Evolutionary conservation across 257 asterid species (phyloP).

Genomic region (Solanum verrucosum): DNA sequence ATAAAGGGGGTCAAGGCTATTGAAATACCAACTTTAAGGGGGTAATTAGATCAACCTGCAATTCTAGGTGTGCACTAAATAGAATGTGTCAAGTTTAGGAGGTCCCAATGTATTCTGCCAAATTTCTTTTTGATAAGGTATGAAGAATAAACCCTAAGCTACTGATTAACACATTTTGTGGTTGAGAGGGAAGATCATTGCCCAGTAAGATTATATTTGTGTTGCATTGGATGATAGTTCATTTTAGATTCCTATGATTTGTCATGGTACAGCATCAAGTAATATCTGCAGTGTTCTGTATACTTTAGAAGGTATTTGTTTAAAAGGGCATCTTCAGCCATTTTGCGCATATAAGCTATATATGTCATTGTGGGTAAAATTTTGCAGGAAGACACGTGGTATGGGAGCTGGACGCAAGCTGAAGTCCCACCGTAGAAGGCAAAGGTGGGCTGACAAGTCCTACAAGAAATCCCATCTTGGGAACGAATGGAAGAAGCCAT

Average conservation of each 20-base stretch:
- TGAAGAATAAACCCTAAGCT: background rate
- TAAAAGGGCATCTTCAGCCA: background rate
- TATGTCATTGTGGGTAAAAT: background rate
- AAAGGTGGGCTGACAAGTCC: slow-evolving; percentile 80
- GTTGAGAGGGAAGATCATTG: background rate
- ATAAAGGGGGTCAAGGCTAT: background rate
- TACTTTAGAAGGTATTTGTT: background rate
- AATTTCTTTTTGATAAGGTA: background rate
- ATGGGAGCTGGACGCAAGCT: slow-evolving; percentile 90
- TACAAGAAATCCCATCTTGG: slow-evolving; percentile 75
- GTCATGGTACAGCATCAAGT: background rate
- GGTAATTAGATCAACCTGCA: background rate
- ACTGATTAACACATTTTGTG: background rate
- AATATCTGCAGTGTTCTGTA: background rate
- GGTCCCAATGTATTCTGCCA: background rate
- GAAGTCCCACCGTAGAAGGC: slow-evolving; percentile 60
- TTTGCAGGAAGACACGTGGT: slow-evolving; percentile 62
- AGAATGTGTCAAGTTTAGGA: background rate
- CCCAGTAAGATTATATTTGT: background rate
- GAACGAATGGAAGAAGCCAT: slow-evolving; percentile 82
- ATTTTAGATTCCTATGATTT: background rate
- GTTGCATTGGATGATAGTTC: background rate
- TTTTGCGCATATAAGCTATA: background rate
- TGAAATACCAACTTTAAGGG: background rate
- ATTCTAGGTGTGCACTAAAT: background rate